Percentiles rank a stretch among this genome's conserved stretches.
Conservation (phyloP, 2,329 filamentous ascomycete genomes). For the Xylariaceae sp. region DNA sequence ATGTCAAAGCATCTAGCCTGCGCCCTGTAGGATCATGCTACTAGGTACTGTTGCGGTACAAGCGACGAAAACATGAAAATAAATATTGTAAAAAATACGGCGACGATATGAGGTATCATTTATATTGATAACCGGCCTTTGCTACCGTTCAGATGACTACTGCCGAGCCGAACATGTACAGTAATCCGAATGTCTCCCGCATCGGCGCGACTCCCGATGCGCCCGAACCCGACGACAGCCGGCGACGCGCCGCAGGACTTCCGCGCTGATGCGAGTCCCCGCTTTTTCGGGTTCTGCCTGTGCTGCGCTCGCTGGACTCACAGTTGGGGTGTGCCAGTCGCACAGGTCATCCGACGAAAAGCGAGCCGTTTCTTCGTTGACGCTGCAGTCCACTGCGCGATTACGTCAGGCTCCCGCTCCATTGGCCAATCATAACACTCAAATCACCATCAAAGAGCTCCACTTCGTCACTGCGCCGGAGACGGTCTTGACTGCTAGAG, state of each 20-base stretch:
- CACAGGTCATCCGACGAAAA: background rate
- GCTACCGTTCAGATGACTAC: background rate
- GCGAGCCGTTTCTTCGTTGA: background rate
- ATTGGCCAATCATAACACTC: constrained; percentile 12
- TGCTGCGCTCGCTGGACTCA: background rate
- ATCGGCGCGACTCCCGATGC: background rate
- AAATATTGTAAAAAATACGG: too few species aligned
- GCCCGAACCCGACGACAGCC: background rate
- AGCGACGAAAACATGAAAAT: too few species aligned
- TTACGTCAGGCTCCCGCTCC: constrained; percentile 6
- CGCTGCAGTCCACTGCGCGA: background rate
- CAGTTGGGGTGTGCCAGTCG: background rate
- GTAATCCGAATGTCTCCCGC: background rate
- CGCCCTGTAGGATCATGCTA: too few species aligned
- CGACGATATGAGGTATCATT: too few species aligned
- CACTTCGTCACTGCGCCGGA: background rate
- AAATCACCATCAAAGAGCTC: background rate
- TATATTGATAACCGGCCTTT: too few species aligned
- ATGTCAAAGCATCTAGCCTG: too few species aligned
- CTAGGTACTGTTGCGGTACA: too few species aligned
- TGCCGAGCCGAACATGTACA: background rate
- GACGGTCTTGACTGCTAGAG: background rate
- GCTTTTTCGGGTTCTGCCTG: background rate
- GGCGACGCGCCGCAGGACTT: background rate
- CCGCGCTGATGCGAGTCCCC: background rate